Base-by-base conservation (phyloP, 257 asterid species). In the Dorcoceras hygrometricum region DNA sequence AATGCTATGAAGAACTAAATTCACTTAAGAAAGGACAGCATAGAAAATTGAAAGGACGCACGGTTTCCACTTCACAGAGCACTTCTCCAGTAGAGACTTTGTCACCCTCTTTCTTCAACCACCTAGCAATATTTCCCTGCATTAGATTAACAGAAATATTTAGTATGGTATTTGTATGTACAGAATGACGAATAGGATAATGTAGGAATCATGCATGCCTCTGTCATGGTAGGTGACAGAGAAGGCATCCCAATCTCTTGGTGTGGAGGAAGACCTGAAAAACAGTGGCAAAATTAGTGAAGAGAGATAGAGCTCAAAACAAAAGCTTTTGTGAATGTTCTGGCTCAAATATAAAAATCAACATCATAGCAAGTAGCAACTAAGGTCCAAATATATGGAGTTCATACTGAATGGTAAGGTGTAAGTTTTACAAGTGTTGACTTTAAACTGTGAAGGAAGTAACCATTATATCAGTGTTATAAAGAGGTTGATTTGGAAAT, bases 61-160 rank as follows among this genome's bases (percentile, higher is more conserved):
- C 99, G 16, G 99, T 94, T 86, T 94, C 99, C 78, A 94, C 99
- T 90, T 94, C 99, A 78, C 99, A 94, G 50, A 94, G 96, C 34
- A 94, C 99, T 88, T 94, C 99, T 57, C 99, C 99, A 23, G 96
- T 81, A 62, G 96, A 76, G 75, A 94, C 70, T 81, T 88, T 84
- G 57, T 94, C 99, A 18, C 99, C 98, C 89, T 94, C 99, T 83
- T 94, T 94, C 91, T 94, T 94, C 83, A 94, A 70, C 99, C 99
- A 94, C 76, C 91, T 86, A 19, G 90, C 99, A 79, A 94, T 88
- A 75, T 90, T 94, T 62, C 99, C 99, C 99, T 94, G 79, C 67
- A 81, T 69, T 61, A 65, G 39, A 68, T 23, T 57, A 69, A 68
- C 76, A 65, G 31, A 26, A 63, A 58, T 58, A 69, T 25, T 72